A percentile compares a stretch with the other conserved stretches of the same genome.
These are phyloP conservation scores for Umbilicaria muhlenbergii DNA, from an alignment of 495 filamentous ascomycete species.

Conservation along the genomic window DNA sequence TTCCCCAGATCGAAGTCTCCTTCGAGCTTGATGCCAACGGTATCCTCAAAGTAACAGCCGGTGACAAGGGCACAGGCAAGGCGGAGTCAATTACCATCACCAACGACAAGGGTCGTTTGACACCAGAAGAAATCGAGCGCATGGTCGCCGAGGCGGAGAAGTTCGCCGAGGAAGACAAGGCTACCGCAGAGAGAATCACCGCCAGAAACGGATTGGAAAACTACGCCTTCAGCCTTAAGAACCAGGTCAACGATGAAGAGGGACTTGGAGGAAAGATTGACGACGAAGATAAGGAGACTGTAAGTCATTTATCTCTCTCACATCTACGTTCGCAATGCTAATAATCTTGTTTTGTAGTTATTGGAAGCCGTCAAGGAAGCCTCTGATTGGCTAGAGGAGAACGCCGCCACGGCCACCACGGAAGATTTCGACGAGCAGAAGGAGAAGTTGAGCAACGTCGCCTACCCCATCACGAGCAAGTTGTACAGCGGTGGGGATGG, in stretches of 20 bases:
- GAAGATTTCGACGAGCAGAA: conserved; percentile 99
- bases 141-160: conserved; percentile 97
- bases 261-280: conserved; percentile 96
- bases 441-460: conserved; percentile 93
- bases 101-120: conserved; percentile 94
- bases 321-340: background rate
- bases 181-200: conserved; percentile 83
- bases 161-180: conserved; percentile 98
- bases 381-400: conserved; percentile 95
- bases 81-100: conserved; percentile 92
- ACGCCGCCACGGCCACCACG: conserved; percentile 64
- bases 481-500: conserved; percentile 53
- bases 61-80: conserved; percentile 96
- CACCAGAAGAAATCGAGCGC: conserved; percentile 93
- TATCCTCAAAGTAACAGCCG: conserved; percentile 88
- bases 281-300: conserved; percentile 95
- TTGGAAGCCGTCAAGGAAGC: conserved; percentile 95
- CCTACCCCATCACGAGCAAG: conserved; percentile 98
- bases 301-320: conserved; percentile 23
- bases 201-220: conserved; percentile 93
- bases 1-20: conserved; percentile 94
- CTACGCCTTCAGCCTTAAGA: conserved; percentile 95
- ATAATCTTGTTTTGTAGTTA: conserved; percentile 31
- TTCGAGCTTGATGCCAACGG: conserved; percentile 97
- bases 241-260: conserved; percentile 96